Conservation (phyloP, 805 yeast species). For the Ogataea zsoltii region DNA sequence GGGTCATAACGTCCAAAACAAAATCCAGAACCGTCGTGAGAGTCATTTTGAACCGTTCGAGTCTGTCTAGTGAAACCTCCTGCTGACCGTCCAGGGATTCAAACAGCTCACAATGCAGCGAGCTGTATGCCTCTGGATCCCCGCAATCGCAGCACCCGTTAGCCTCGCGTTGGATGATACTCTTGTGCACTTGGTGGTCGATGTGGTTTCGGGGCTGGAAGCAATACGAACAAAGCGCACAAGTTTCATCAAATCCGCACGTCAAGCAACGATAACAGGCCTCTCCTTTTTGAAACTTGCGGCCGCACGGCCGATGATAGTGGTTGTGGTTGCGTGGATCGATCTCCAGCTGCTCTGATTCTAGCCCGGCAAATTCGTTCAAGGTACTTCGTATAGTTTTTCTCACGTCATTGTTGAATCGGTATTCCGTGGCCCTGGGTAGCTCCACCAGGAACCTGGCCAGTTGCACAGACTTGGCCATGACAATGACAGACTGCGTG, state of each 20-base stretch:
- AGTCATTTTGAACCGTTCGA: constrained; percentile 38
- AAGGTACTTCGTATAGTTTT: constrained; percentile 43
- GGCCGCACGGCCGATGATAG: constrained; percentile 69
- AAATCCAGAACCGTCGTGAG: constrained; percentile 55
- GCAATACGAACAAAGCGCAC: constrained; percentile 80
- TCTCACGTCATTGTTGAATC: constrained; percentile 32
- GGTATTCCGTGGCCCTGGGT: constrained; percentile 38
- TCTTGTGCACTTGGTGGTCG: constrained; percentile 69
- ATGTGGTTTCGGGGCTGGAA: constrained; percentile 66
- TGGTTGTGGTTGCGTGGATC: constrained; percentile 41
- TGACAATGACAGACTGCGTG: too few species aligned
- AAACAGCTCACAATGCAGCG: constrained; percentile 50
- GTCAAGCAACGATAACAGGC: constrained; percentile 77
- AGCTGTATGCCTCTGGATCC: constrained; percentile 79
- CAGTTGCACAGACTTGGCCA: constrained; percentile 16
- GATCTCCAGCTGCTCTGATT: constrained; percentile 20
- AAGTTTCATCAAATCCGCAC: constrained; percentile 78
- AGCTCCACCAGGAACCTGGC: constrained; percentile 39
- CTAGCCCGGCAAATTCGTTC: constrained; percentile 13
- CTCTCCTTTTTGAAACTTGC: constrained; percentile 73
- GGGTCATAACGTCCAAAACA: constrained; percentile 59
- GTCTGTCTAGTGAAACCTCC: constrained; percentile 42
- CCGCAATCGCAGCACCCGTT: constrained; percentile 91
- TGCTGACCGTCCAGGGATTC: constrained; percentile 4
- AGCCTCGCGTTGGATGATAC: constrained; percentile 63